These are phyloP conservation scores for Saccharomyces hybrid DNA, from an alignment of 1,139 yeast genomes.

Conservation along the genomic window DNA sequence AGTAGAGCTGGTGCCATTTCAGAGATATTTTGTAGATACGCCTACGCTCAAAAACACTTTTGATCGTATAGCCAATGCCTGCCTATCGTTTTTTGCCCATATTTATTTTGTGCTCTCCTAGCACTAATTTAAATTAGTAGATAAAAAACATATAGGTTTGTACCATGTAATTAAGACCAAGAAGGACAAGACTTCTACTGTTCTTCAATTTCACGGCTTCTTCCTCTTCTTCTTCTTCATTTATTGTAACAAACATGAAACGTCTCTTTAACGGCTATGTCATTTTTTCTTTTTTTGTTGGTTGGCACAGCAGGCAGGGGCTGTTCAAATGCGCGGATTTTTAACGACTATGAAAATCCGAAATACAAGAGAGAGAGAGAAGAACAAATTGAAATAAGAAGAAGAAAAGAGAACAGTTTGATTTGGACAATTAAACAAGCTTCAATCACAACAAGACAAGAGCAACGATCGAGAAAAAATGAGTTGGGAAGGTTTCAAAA, in stretches of 20 bases:
- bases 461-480: slow-evolving; percentile 32
- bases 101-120: no score
- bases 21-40: neutral
- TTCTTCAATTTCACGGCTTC: neutral
- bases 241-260: neutral
- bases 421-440: neutral
- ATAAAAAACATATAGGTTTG: no score
- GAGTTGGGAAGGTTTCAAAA: slow-evolving; percentile 97
- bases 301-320: neutral
- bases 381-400: neutral
- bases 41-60: no score
- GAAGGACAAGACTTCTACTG: neutral
- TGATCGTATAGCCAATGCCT: no score
- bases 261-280: neutral
- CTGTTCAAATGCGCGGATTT: neutral
- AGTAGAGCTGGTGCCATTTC: no score
- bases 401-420: neutral
- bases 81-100: no score
- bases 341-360: neutral
- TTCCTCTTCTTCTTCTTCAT: no score
- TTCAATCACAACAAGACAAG: neutral
- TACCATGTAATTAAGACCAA: no score
- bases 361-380: neutral
- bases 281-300: neutral
- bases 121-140: no score